phyloP scores from a whole-genome alignment of 345 rosid genomes.

The Syzygium grande region DNA sequence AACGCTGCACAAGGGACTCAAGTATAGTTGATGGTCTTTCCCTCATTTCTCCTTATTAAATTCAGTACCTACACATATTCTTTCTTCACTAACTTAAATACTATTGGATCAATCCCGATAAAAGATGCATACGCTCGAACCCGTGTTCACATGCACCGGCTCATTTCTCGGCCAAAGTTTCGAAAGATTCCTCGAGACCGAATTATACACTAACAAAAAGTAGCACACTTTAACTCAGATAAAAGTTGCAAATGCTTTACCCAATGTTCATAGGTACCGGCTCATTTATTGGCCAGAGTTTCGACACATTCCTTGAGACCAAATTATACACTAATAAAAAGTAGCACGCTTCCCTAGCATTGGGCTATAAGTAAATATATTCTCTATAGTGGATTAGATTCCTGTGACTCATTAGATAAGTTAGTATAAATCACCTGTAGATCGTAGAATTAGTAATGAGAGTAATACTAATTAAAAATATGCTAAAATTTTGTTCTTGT shows the following conservation, averaged over 20 bases:
- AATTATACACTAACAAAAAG: neutral
- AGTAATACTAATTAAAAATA: neutral
- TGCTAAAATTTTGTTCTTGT: neutral
- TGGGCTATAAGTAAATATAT: neutral
- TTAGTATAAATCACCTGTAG: neutral
- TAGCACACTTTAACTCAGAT: neutral
- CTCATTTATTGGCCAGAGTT: no score
- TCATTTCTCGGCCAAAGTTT: neutral
- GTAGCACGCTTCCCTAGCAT: neutral
- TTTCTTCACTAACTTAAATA: neutral
- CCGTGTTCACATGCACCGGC: neutral
- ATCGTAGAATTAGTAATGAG: neutral
- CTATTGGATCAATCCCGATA: neutral
- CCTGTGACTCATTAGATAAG: neutral
- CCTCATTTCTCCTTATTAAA: neutral
- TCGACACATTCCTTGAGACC: no score
- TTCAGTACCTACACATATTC: neutral
- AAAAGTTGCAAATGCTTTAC: no score
- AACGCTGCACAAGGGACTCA: no score
- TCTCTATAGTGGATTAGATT: neutral
- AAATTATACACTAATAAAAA: no score
- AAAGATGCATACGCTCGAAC: neutral
- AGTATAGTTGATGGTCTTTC: no score
- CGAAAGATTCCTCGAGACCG: neutral
- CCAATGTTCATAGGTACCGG: no score